Evolutionary conservation across 768 basidiomycete species (phyloP).

Genomic region (Tulasnella sp.): DNA sequence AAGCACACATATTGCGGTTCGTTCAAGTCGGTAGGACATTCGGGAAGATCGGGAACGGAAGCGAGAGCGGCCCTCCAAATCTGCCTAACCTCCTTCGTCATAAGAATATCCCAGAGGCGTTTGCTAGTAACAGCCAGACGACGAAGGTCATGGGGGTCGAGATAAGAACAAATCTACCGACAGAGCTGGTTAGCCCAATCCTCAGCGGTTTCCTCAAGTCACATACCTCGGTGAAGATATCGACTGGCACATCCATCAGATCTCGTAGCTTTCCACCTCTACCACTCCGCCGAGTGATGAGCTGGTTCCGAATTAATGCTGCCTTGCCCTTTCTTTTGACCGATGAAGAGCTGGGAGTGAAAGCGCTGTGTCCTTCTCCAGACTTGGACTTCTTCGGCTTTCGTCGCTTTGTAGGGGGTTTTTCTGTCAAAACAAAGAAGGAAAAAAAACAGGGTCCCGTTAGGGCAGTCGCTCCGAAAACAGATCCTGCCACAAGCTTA

Average conservation of each 20-base stretch:
- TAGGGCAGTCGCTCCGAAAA: not conserved
- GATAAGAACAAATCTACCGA: slow-evolving; percentile 16
- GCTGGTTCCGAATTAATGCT: not conserved
- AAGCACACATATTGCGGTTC: slow-evolving; percentile 28
- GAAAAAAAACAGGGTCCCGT: not conserved
- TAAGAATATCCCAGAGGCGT: slow-evolving; percentile 22
- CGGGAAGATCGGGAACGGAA: slow-evolving; percentile 16
- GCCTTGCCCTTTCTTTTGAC: not conserved
- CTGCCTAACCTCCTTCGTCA: not conserved
- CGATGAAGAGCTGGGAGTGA: not conserved
- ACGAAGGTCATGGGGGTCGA: slow-evolving; percentile 24
- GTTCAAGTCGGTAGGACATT: slow-evolving; percentile 24
- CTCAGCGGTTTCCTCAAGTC: too few relatives aligned
- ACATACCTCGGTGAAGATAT: slow-evolving; percentile 30
- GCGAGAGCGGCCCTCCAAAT: slow-evolving; percentile 23
- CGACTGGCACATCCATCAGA: slow-evolving; percentile 31
- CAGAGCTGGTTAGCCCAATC: not conserved
- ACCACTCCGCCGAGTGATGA: not conserved
- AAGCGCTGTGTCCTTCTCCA: not conserved
- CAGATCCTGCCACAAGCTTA: not conserved
- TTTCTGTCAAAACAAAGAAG: not conserved
- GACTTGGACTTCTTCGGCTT: not conserved
- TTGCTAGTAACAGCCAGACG: slow-evolving; percentile 17
- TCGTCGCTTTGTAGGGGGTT: not conserved
- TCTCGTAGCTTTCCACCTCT: slow-evolving; percentile 26